These are phyloP conservation scores for Ustilago hordei DNA, from an alignment of 1,284 basidiomycete genomes.

Conservation along the genomic window DNA sequence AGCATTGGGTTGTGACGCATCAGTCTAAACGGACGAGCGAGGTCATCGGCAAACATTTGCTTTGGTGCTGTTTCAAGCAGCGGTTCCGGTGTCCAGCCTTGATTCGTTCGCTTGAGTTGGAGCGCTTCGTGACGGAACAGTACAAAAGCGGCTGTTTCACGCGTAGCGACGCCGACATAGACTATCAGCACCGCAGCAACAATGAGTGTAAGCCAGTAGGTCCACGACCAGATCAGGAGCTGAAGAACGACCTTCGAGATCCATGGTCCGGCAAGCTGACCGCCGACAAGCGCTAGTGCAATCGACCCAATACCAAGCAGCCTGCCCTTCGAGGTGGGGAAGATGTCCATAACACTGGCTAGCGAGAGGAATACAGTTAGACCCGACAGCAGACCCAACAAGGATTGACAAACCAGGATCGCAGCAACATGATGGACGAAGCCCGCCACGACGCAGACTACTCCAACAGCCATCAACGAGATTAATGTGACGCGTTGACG, in stretches of 20 bases:
- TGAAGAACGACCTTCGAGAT: slow-evolving; percentile 41
- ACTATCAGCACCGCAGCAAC: slow-evolving; percentile 38
- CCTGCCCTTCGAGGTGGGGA: slow-evolving; percentile 33
- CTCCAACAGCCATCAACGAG: slow-evolving; percentile 30
- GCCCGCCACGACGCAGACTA: slow-evolving; percentile 37
- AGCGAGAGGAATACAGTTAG: slow-evolving; percentile 31
- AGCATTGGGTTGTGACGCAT: slow-evolving; percentile 36
- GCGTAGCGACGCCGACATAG: slow-evolving; percentile 30
- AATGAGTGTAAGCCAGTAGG: slow-evolving; percentile 50
- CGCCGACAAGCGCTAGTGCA: slow-evolving; percentile 18
- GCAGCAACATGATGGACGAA: slow-evolving; percentile 30
- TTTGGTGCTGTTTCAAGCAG: slow-evolving; percentile 13
- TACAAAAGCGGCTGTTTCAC: slow-evolving; percentile 35
- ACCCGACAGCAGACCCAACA: slow-evolving; percentile 37
- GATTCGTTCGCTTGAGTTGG: slow-evolving; percentile 19
- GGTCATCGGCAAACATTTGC: slow-evolving; percentile 30
- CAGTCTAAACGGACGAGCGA: slow-evolving; percentile 28
- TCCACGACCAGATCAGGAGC: slow-evolving; percentile 47
- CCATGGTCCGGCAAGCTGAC: slow-evolving; percentile 51
- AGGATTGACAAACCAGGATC: slow-evolving; percentile 22
- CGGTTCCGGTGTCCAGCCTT: slow-evolving; percentile 53
- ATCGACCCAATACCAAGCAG: slow-evolving; percentile 30
- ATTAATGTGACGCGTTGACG: slow-evolving; percentile 36
- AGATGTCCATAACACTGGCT: slow-evolving; percentile 46
- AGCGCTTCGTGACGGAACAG: slow-evolving; percentile 44